These are phyloP conservation scores for Coemansia sp. DNA, from an alignment of 192 early-diverging fungal genomes.

Conservation along the genomic window DNA sequence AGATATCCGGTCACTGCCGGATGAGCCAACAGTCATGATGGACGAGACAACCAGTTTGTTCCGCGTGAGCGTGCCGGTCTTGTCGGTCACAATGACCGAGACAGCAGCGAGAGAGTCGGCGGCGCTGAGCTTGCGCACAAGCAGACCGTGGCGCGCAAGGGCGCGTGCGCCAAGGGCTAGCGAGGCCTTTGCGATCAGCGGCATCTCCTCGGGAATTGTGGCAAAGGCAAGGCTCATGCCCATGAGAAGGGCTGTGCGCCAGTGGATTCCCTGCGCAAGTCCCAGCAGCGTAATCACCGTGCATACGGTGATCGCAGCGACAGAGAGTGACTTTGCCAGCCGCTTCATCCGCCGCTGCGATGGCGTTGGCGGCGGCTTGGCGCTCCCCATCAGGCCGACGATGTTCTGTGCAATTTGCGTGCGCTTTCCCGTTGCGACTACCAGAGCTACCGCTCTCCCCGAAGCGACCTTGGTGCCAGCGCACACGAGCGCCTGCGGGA, in stretches of 20 bases:
- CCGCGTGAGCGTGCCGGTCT: constrained; percentile 71
- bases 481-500: constrained; percentile 23
- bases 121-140: constrained; percentile 65
- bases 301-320: constrained; percentile 21
- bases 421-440: constrained; percentile 30
- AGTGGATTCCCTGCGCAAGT: constrained; percentile 21
- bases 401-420: constrained; percentile 26
- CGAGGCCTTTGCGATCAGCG: constrained; percentile 46
- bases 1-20: constrained; percentile 8
- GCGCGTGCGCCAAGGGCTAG: constrained; percentile 30
- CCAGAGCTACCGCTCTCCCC: constrained; percentile 34
- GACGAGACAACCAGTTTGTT: constrained; percentile 62
- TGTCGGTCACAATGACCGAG: constrained; percentile 68
- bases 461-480: constrained; percentile 38
- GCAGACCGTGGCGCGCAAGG: constrained; percentile 52
- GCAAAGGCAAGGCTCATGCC: constrained; percentile 49
- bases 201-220: constrained; percentile 52
- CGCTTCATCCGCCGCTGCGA: constrained; percentile 28
- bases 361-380: constrained; percentile 16
- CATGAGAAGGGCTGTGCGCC: constrained; percentile 38
- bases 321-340: constrained; percentile 22
- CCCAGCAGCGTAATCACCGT: constrained; percentile 20
- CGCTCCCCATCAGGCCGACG: constrained; percentile 7
- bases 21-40: constrained; percentile 17
- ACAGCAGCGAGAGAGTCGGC: constrained; percentile 66